Evolutionary conservation across 2,329 filamentous ascomycete species (phyloP).

Genomic region (Fusarium sp.): DNA sequence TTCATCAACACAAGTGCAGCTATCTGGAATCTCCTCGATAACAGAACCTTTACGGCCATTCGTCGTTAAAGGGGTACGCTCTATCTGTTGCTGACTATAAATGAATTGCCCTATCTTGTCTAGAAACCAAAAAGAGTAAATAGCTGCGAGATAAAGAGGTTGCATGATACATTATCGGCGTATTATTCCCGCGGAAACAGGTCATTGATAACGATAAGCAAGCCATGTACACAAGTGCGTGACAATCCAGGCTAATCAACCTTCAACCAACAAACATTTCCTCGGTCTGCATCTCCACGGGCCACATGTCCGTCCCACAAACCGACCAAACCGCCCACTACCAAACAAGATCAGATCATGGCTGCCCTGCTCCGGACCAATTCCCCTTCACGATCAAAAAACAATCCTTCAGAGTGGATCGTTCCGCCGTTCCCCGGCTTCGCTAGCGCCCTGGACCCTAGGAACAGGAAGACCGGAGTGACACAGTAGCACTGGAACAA

Average conservation of each 20-base stretch:
- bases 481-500: background rate
- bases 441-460: conserved; percentile 10
- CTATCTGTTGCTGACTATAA: no score
- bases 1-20: no score
- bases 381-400: background rate
- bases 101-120: no score
- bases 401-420: conserved; percentile 3
- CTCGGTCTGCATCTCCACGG: background rate
- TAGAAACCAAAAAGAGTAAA: no score
- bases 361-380: background rate
- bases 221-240: background rate
- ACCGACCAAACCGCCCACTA: background rate
- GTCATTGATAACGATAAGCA: background rate
- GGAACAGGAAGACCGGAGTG: background rate
- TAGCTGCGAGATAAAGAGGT: no score
- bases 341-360: conserved; percentile 1
- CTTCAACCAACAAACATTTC: background rate
- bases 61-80: no score
- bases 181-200: no score
- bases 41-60: no score
- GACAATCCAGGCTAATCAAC: no score
- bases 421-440: conserved; percentile 12
- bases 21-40: no score
- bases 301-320: background rate
- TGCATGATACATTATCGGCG: no score